Conservation (phyloP, 306 rosid genomes). For the Hippophae gyantsensis region DNA sequence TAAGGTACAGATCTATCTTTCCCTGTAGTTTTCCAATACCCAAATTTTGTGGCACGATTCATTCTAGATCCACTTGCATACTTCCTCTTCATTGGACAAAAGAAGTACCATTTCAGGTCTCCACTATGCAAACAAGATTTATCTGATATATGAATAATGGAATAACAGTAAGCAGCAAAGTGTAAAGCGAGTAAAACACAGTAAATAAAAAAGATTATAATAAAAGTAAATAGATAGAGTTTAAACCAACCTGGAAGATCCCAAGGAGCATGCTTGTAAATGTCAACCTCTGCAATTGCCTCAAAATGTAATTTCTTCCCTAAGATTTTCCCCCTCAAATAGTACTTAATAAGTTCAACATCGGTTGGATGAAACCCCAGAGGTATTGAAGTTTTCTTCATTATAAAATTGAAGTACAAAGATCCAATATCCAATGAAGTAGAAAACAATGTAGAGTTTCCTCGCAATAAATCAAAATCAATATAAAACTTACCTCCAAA, state of each 20-base stretch:
- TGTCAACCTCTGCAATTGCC: slow-evolving; percentile 48
- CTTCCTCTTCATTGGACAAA: slow-evolving; percentile 50
- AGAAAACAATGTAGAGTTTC: not conserved
- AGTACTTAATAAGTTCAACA: slow-evolving; percentile 44
- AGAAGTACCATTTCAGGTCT: slow-evolving; percentile 69
- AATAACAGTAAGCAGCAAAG: not conserved
- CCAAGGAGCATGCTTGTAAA: slow-evolving; percentile 61
- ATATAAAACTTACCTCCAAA: not conserved
- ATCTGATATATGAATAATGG: slow-evolving; percentile 24
- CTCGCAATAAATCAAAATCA: slow-evolving; percentile 5
- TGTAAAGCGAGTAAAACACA: not conserved
- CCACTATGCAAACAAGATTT: slow-evolving; percentile 33
- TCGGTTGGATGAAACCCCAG: slow-evolving; percentile 69
- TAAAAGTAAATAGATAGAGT: not conserved
- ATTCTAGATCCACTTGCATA: slow-evolving; percentile 45
- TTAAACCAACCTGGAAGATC: slow-evolving; percentile 60
- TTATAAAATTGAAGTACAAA: slow-evolving; percentile 5
- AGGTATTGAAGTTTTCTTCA: slow-evolving; percentile 19
- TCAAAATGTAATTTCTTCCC: slow-evolving; percentile 22
- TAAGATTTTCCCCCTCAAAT: slow-evolving; percentile 47
- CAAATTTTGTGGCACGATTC: slow-evolving; percentile 46
- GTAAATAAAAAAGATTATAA: not conserved
- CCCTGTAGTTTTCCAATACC: slow-evolving; percentile 77
- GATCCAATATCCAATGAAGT: not conserved
- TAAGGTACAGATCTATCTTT: slow-evolving; percentile 34